A percentile compares a stretch with the other conserved stretches of the same genome.
Conservation (phyloP, 106 monocot genomes). For the Dendrobium huoshanense region DNA sequence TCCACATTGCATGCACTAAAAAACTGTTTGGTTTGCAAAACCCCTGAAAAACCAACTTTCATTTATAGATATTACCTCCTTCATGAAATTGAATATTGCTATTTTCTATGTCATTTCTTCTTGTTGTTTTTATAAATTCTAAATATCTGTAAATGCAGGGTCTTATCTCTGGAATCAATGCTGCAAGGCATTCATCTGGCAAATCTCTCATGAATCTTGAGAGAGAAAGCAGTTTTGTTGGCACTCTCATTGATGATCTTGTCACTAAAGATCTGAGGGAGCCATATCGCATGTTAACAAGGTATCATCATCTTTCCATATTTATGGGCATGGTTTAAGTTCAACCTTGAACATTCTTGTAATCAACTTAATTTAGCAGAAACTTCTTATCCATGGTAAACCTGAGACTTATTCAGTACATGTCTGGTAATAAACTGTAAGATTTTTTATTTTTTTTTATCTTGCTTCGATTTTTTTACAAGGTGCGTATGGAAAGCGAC, state of each 20-base stretch:
- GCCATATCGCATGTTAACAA: conserved; percentile 97
- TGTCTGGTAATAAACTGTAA: too few species aligned
- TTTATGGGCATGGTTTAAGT: too few species aligned
- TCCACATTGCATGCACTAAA: background rate
- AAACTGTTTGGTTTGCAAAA: background rate
- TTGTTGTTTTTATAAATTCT: background rate
- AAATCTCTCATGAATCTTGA: conserved; percentile 84
- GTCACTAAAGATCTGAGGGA: conserved; percentile 98
- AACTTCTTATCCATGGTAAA: too few species aligned
- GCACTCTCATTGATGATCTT: conserved; percentile 98
- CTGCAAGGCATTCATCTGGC: conserved; percentile 83
- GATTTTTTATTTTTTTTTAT: too few species aligned
- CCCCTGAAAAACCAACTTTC: background rate
- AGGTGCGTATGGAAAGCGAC: too few species aligned
- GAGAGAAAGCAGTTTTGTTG: conserved; percentile 97
- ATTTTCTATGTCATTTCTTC: background rate
- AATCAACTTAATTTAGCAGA: too few species aligned
- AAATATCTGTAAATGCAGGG: conserved; percentile 36
- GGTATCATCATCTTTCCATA: conserved; percentile 38
- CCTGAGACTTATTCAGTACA: too few species aligned
- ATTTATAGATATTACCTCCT: background rate
- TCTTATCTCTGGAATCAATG: conserved; percentile 90
- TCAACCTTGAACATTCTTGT: too few species aligned
- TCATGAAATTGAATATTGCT: background rate
- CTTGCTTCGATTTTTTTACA: too few species aligned